Evolutionary conservation across 495 filamentous ascomycete species (phyloP).

Genomic region (Friedmanniomyces endolithicus): DNA sequence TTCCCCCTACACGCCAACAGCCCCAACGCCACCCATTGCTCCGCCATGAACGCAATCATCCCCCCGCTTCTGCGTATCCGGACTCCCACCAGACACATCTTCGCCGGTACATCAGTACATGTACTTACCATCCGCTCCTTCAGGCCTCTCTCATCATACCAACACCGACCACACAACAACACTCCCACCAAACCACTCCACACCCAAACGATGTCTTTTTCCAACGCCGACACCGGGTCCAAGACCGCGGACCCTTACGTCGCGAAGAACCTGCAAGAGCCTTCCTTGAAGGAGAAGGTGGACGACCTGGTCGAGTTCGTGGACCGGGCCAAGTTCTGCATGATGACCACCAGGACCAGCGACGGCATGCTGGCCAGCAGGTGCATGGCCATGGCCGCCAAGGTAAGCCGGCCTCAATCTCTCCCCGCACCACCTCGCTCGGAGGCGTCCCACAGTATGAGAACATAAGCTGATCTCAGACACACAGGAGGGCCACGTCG

Average conservation of each 20-base stretch:
- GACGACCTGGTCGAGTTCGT: slow-evolving; percentile 61
- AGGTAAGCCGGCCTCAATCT: slow-evolving; percentile 42
- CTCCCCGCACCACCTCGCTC: not conserved
- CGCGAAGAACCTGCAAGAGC: slow-evolving; percentile 52
- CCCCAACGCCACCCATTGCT: not conserved
- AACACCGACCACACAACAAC: not conserved
- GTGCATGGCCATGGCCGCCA: slow-evolving; percentile 84
- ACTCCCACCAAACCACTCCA: not conserved
- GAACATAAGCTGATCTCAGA: not conserved
- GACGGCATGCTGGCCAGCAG: slow-evolving; percentile 56
- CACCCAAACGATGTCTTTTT: slow-evolving; percentile 34
- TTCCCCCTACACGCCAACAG: not conserved
- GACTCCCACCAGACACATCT: not conserved
- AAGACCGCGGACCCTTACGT: slow-evolving; percentile 72
- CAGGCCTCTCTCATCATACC: not conserved
- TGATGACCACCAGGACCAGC: slow-evolving; percentile 49
- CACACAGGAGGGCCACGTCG: slow-evolving; percentile 58
- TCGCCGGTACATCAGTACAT: not conserved
- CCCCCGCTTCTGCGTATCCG: not conserved
- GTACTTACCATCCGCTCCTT: not conserved
- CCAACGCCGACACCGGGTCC: slow-evolving; percentile 46
- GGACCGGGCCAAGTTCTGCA: slow-evolving; percentile 61
- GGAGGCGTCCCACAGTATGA: not conserved
- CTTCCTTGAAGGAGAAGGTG: slow-evolving; percentile 62
- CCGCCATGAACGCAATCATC: not conserved